Conservation (phyloP, 2,329 filamentous ascomycete species). For the Leptographium flavum region DNA sequence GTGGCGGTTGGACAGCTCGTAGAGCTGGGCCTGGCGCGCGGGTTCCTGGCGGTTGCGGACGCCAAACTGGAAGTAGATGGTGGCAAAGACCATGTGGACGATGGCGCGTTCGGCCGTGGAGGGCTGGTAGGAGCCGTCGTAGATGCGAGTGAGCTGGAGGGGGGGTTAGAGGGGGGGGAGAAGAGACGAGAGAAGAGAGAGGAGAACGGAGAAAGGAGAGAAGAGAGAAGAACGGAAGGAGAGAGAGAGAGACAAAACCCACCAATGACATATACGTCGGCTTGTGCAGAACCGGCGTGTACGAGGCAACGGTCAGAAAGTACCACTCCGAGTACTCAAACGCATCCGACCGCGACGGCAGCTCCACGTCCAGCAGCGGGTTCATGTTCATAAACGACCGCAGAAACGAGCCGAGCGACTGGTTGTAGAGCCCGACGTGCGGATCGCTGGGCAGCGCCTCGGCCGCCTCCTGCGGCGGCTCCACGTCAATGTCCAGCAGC, state of each 20-base stretch:
- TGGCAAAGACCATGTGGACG: slow-evolving; percentile 67
- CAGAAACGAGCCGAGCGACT: slow-evolving; percentile 57
- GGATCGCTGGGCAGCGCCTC: slow-evolving; percentile 5
- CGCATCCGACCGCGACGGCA: slow-evolving; percentile 51
- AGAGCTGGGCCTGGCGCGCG: slow-evolving; percentile 38
- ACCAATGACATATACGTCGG: slow-evolving; percentile 57
- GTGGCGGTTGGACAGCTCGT: slow-evolving; percentile 57
- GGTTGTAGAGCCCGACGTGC: slow-evolving; percentile 41
- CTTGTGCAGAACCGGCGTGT: slow-evolving; percentile 64
- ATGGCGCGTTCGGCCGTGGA: slow-evolving; percentile 51
- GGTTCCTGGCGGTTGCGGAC: slow-evolving; percentile 48
- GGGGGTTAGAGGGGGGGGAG: slow-evolving; percentile 9
- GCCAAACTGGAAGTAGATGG: slow-evolving; percentile 66
- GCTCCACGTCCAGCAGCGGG: slow-evolving; percentile 36
- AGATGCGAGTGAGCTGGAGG: slow-evolving; percentile 45
- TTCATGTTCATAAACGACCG: slow-evolving; percentile 50
- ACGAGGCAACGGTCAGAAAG: slow-evolving; percentile 57
- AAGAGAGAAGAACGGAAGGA: background rate
- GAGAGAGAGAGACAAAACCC: slow-evolving; percentile 18
- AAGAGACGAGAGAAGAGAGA: background rate
- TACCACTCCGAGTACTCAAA: slow-evolving; percentile 62
- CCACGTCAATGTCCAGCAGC: slow-evolving; percentile 60
- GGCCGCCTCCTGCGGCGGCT: slow-evolving; percentile 26
- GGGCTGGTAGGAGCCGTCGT: slow-evolving; percentile 55
- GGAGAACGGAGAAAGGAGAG: slow-evolving; percentile 2